Evolutionary conservation across 2,329 filamentous ascomycete species (phyloP).

Genomic region (Calonectria hongkongensis): DNA sequence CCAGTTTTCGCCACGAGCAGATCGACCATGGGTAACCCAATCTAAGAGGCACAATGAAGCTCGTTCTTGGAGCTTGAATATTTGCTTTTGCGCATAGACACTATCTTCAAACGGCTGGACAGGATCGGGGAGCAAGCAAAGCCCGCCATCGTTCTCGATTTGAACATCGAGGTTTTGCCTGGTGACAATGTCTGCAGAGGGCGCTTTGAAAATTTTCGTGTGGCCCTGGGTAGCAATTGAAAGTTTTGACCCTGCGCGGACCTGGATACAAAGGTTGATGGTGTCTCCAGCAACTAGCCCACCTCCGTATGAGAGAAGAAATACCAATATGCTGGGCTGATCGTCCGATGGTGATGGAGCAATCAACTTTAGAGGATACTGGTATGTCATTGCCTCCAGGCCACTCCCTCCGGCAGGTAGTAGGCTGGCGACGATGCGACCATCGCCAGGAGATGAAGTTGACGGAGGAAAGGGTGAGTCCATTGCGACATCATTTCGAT

Average conservation of each 20-base stretch:
- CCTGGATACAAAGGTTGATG: slow-evolving; percentile 82
- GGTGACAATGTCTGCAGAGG: slow-evolving; percentile 72
- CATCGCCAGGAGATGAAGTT: slow-evolving; percentile 84
- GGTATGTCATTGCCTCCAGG: slow-evolving; percentile 86
- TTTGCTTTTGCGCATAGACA: slow-evolving; percentile 88
- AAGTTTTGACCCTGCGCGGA: slow-evolving; percentile 80
- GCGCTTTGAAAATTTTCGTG: slow-evolving; percentile 95
- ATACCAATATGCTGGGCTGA: slow-evolving; percentile 84
- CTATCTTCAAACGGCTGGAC: slow-evolving; percentile 92
- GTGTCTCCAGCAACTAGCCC: slow-evolving; percentile 92
- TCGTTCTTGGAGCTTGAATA: slow-evolving; percentile 77
- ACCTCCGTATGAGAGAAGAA: slow-evolving; percentile 94
- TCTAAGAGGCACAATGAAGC: slow-evolving; percentile 88
- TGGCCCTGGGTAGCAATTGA: slow-evolving; percentile 84
- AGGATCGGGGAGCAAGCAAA: slow-evolving; percentile 89
- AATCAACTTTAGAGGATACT: slow-evolving; percentile 96
- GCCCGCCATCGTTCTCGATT: slow-evolving; percentile 70
- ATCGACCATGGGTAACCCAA: slow-evolving; percentile 94
- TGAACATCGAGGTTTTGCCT: slow-evolving; percentile 73
- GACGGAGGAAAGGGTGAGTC: slow-evolving; percentile 86
- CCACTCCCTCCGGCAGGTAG: slow-evolving; percentile 83
- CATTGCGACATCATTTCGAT: slow-evolving; percentile 61
- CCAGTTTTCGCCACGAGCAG: slow-evolving; percentile 92
- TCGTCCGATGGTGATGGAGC: slow-evolving; percentile 81
- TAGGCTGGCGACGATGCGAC: slow-evolving; percentile 82